These are phyloP conservation scores for Didymella glomerata DNA, from an alignment of 2,329 filamentous ascomycete species.

Conservation along the genomic window DNA sequence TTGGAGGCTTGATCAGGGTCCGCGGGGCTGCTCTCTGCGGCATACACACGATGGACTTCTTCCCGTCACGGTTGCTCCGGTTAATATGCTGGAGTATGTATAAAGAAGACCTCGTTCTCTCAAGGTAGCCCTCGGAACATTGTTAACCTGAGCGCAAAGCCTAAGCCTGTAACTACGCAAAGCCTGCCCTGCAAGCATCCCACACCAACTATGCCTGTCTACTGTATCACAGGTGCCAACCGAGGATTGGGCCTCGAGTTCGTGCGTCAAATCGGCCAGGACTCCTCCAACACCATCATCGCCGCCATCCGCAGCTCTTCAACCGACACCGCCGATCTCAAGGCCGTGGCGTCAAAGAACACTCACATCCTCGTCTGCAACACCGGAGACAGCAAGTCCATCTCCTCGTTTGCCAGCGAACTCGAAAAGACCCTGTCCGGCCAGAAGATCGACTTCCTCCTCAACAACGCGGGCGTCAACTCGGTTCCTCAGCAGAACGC, in stretches of 20 bases:
- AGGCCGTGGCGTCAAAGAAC: neutral
- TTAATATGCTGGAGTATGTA: neutral
- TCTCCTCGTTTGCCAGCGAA: constrained; percentile 2
- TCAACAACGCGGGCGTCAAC: constrained; percentile 6
- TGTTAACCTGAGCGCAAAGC: neutral
- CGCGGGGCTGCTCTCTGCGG: neutral
- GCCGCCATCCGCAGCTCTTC: neutral
- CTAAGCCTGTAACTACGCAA: neutral
- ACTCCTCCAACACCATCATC: constrained; percentile 1
- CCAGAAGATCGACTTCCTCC: constrained; percentile 3
- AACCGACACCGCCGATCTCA: neutral
- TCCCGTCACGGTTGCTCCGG: constrained; percentile 3
- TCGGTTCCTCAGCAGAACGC: constrained; percentile 2
- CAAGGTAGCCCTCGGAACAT: neutral
- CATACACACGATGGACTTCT: neutral
- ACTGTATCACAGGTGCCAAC: constrained; percentile 5
- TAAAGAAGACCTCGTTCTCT: neutral
- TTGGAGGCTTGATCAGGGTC: neutral
- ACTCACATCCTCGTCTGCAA: constrained; percentile 2
- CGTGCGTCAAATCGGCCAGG: neutral
- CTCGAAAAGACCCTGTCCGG: neutral
- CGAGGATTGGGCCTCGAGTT: constrained; percentile 1
- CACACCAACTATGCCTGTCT: neutral
- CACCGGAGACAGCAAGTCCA: neutral
- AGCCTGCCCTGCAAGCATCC: neutral